A percentile compares a stretch with the other conserved stretches of the same genome.
These are phyloP conservation scores for Oxytropis ochrocephala DNA, from an alignment of 306 rosid species.

Conservation along the genomic window DNA sequence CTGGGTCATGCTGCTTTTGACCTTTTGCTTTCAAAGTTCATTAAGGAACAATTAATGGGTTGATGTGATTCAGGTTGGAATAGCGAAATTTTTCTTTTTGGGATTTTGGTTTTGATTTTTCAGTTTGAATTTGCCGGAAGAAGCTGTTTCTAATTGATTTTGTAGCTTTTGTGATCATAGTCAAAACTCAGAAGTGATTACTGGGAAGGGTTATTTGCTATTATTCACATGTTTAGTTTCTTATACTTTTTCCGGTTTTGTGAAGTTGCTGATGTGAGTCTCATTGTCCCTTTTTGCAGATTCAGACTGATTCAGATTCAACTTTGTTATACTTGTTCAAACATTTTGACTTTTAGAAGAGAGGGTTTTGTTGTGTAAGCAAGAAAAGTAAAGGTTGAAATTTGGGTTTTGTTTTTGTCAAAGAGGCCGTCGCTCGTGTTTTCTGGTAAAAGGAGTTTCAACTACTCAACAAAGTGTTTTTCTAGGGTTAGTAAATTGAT, in stretches of 20 bases:
- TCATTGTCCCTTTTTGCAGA: constrained; percentile 33
- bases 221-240: not conserved
- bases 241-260: not conserved
- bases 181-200: not conserved
- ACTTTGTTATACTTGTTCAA: constrained; percentile 12
- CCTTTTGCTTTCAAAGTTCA: not conserved
- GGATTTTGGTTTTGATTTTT: not conserved
- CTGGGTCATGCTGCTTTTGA: not conserved
- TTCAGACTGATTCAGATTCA: constrained; percentile 33
- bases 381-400: constrained; percentile 13
- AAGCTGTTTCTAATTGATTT: not conserved
- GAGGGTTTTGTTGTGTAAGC: constrained; percentile 14
- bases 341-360: constrained; percentile 16
- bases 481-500: not conserved
- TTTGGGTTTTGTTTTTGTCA: not conserved
- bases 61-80: not conserved
- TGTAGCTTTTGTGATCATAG: constrained; percentile 17
- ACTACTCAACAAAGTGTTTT: not conserved
- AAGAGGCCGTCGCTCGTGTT: not conserved
- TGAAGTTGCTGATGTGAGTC: constrained; percentile 11
- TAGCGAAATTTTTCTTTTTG: not conserved
- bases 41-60: not conserved
- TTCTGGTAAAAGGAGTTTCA: not conserved
- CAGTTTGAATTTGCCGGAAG: not conserved
- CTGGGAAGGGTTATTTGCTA: not conserved